A percentile compares a stretch with the other conserved stretches of the same genome.
Evolutionary conservation across 495 filamentous ascomycete genomes (phyloP).

Genomic region (Staphylotrichum tortipilum): DNA sequence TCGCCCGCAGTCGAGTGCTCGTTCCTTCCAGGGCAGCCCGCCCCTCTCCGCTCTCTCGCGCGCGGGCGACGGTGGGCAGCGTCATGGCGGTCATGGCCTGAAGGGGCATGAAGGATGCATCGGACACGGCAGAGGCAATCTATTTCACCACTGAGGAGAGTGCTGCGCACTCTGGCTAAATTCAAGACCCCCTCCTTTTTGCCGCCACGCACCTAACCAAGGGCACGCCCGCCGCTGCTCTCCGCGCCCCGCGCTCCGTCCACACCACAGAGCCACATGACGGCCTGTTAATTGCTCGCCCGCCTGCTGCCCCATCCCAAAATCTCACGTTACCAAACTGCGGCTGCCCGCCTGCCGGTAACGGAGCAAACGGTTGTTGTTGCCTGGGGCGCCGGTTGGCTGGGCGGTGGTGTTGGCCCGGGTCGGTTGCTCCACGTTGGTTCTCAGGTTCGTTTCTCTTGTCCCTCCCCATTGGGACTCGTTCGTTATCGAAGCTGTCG

Average conservation of each 20-base stretch:
- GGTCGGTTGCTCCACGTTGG: too few species aligned
- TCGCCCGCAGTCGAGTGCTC: conserved; percentile 9
- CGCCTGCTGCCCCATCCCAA: too few species aligned
- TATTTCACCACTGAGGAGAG: conserved; percentile 22
- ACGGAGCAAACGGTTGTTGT: not conserved
- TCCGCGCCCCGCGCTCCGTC: conserved; percentile 8
- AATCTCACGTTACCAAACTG: too few species aligned
- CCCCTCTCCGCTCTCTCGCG: too few species aligned
- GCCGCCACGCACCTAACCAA: conserved; percentile 22
- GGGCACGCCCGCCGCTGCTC: conserved; percentile 7
- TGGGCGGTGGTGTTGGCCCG: too few species aligned
- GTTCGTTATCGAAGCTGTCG: too few species aligned
- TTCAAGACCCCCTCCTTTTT: conserved; percentile 21
- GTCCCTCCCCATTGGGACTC: too few species aligned
- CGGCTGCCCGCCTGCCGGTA: too few species aligned
- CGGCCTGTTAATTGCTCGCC: conserved; percentile 4
- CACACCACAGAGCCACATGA: conserved; percentile 20
- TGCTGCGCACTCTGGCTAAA: conserved; percentile 31
- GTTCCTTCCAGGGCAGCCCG: conserved; percentile 7
- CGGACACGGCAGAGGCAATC: conserved; percentile 28
- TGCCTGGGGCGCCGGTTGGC: too few species aligned
- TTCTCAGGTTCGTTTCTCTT: too few species aligned
- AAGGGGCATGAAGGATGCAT: conserved; percentile 17
- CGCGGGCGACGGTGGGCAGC: conserved; percentile 3
- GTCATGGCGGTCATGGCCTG: conserved; percentile 10